phyloP scores from a whole-genome alignment of 768 basidiomycete species.

The Hemileccinum rubropunctum region DNA sequence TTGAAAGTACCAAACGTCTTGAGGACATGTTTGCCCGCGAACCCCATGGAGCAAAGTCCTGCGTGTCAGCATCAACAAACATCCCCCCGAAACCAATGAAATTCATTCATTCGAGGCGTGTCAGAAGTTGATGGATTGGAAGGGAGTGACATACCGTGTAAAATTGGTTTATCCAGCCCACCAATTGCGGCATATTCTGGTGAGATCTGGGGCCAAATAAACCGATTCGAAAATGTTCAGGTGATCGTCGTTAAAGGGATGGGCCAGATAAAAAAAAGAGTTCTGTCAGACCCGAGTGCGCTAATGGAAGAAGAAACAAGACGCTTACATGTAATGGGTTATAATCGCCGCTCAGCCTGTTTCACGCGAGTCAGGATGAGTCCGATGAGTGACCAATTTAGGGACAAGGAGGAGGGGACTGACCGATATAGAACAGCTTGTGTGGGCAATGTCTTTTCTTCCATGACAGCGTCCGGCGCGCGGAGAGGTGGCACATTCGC shows the following conservation, averaged over 20 bases:
- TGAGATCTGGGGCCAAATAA: constrained; percentile 58
- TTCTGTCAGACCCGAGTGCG: constrained; percentile 3
- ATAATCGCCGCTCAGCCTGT: constrained; percentile 82
- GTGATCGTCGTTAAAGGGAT: neutral
- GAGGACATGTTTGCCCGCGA: constrained; percentile 88
- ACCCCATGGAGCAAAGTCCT: constrained; percentile 90
- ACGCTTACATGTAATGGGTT: constrained; percentile 82
- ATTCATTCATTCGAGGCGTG: neutral
- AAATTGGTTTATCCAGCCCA: constrained; percentile 89
- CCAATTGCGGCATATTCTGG: constrained; percentile 93
- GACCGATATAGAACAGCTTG: constrained; percentile 96
- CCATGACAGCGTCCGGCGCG: constrained; percentile 77
- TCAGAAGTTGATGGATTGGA: neutral
- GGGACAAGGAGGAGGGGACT: no score
- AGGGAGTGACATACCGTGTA: constrained; percentile 48
- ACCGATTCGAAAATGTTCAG: constrained; percentile 1
- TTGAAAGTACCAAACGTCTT: constrained; percentile 82
- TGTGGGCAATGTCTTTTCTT: constrained; percentile 78
- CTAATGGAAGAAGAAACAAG: neutral
- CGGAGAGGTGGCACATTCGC: constrained; percentile 79
- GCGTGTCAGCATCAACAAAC: neutral
- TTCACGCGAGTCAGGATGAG: neutral
- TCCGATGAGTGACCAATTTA: no score
- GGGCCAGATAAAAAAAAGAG: neutral
- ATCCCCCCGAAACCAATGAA: no score